These are phyloP conservation scores for Lentinus polychrous DNA, from an alignment of 1,284 basidiomycete species.

Conservation along the genomic window DNA sequence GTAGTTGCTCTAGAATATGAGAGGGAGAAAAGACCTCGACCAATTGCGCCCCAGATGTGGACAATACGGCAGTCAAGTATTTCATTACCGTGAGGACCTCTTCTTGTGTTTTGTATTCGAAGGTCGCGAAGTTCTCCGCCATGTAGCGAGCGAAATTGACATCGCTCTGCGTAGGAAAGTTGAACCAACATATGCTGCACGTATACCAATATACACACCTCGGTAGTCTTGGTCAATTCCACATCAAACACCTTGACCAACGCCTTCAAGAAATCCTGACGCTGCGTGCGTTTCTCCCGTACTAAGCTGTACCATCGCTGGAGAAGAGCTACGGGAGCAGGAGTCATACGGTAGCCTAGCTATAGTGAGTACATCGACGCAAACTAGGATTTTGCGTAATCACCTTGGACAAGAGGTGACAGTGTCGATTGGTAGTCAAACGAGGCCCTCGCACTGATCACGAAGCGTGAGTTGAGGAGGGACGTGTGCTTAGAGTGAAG, in stretches of 20 bases:
- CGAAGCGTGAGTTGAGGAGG: slow-evolving; percentile 80
- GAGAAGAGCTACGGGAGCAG: slow-evolving; percentile 64
- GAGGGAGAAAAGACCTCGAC: slow-evolving; percentile 62
- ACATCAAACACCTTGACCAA: slow-evolving; percentile 79
- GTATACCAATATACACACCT: slow-evolving; percentile 29
- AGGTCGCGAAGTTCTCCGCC: slow-evolving; percentile 86
- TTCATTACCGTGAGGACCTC: slow-evolving; percentile 86
- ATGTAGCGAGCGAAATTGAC: slow-evolving; percentile 84
- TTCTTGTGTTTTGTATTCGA: slow-evolving; percentile 94
- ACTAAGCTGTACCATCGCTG: slow-evolving; percentile 89
- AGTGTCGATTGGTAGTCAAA: slow-evolving; percentile 78
- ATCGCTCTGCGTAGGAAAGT: slow-evolving; percentile 47
- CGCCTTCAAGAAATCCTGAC: slow-evolving; percentile 84
- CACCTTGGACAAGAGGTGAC: slow-evolving; percentile 43
- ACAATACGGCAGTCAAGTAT: slow-evolving; percentile 73
- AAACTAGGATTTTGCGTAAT: not conserved
- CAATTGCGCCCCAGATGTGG: slow-evolving; percentile 81
- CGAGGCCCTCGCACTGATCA: slow-evolving; percentile 71
- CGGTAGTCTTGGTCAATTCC: slow-evolving; percentile 39
- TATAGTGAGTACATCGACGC: not conserved
- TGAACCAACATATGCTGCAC: not conserved
- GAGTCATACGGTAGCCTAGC: slow-evolving; percentile 55
- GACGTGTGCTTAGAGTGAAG: slow-evolving; percentile 88
- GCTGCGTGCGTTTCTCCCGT: slow-evolving; percentile 78
- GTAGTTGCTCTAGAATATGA: slow-evolving; percentile 58